Base-by-base conservation (phyloP, 257 asterid species). In the Jasminum sambac region DNA sequence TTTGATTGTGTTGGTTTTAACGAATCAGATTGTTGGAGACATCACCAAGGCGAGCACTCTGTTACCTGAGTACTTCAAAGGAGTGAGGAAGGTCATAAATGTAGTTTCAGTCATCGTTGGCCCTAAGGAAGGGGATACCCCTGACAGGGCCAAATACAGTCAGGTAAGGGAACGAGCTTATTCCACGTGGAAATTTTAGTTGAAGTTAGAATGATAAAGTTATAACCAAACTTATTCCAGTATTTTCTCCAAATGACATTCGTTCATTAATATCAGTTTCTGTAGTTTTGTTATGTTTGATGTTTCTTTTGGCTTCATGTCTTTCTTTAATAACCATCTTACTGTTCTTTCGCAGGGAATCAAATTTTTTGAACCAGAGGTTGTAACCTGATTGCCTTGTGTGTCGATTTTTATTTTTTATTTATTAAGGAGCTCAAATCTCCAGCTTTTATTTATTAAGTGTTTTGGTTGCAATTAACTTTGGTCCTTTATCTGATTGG, bases 51-150 rank as follows among this genome's bases (percentile, higher is more conserved):
- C 91, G 19, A 88, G 89, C 85, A 88, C 96, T 68, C 78, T 94
- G 84, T 12, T 79, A 67, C 97, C 96, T 4, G 95, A 85, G 84
- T 80, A 84, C 64, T 94, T 94, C 70, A 88, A 85, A 86, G 97
- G 99, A 76, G 95, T 94, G 25, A 88, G 79, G 67, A 78, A 52
- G 80, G 96, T 91, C 67, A 83, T 94, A 42, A 94, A 91, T 82
- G 91, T 95, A 38, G 95, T 76, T 79, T 94, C 99, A 38, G 97
- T 84, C 80, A 94, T 94, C 72, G 97, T 91, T 79, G 97, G 99
- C 61, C 99, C 99, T 73, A 94, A 91, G 86, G 99, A 94, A 84
- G 99, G 99, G 64, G 99, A 94, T 84, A 94, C 99, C 68, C 96
- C 96, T 39, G 97, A 94, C 67, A 86, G 97, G 84, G 96, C 87